Evolutionary conservation across 306 rosid genomes (phyloP), one percentile per base, ranked within the genome.

Genomic region (Dalbergia cochinchinensis): DNA sequence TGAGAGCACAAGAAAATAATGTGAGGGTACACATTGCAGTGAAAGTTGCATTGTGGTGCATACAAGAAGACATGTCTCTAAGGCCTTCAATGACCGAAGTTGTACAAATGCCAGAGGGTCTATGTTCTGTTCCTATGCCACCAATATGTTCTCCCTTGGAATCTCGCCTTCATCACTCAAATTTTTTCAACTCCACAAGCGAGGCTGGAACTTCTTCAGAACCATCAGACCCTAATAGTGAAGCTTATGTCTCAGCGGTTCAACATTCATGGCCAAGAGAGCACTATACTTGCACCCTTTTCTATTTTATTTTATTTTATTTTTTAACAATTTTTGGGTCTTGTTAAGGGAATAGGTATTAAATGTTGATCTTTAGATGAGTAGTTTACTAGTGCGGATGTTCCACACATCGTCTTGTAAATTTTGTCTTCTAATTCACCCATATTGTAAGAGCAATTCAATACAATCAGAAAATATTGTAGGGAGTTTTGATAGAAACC

Each of bases 51-150:
- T 68, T 82, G 57, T 82, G 85, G 77, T 82, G 81, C 65, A 67
- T 82, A 59, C 85, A 82, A 11, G 81, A 82, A 69, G 81, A 82
- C 33, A 76, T 82, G 85, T 58, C 72, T 60, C 47, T 53, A 10
- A 82, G 85, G 61, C 81, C 85, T 59, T 61, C 71, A 4, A 82
- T 82, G 85, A 50, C 53, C 26, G 60, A 69, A 61, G 81, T 82
- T 50, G 78, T 82, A 4, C 81, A 76, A 76, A 82, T 82, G 85
- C 73, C 76, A 35, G 85, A 82, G 58, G 85, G 85, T 51, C 78
- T 82, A 11, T 76, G 68, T n/a, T n/a, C n/a, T 10, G 81, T 82
- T 76, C 78, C 60, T 20, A 69, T 59, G 58, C 78, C 81, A 59
- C 85, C 81, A 75, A 76, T 7, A 12, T 67, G 74, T 74, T 44